A percentile compares a stretch with the other conserved stretches of the same genome.
phyloP scores from a whole-genome alignment of 306 rosid species.

The Hylodesmum podocarpum region DNA sequence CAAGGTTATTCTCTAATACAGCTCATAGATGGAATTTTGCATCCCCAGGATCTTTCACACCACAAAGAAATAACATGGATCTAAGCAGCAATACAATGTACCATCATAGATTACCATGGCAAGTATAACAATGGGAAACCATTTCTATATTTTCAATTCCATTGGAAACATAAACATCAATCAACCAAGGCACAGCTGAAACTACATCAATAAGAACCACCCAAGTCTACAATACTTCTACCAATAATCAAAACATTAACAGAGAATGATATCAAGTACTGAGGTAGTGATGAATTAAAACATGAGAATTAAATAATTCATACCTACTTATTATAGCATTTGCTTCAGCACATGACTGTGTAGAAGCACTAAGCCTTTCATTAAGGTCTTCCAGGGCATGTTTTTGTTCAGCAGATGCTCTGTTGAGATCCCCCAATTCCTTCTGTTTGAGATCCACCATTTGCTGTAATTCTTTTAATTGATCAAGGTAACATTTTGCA shows the following conservation, averaged over 20 bases:
- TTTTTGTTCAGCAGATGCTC: constrained; percentile 68
- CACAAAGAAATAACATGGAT: background rate
- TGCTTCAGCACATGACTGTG: constrained; percentile 87
- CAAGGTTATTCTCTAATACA: background rate
- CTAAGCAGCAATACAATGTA: background rate
- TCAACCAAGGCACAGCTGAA: constrained; percentile 3
- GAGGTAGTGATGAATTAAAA: constrained; percentile 6
- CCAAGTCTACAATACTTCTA: constrained; percentile 16
- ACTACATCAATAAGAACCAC: constrained; percentile 5
- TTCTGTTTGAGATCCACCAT: constrained; percentile 65
- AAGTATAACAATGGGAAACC: background rate
- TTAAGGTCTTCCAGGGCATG: constrained; percentile 77
- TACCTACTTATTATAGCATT: constrained; percentile 82
- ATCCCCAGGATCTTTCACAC: constrained; percentile 7
- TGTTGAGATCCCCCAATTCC: constrained; percentile 64
- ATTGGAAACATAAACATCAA: background rate
- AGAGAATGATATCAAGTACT: background rate
- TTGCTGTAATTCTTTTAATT: constrained; percentile 58
- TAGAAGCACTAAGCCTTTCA: constrained; percentile 77
- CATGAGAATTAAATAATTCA: constrained; percentile 21
- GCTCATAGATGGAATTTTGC: background rate
- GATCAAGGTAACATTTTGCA: constrained; percentile 62
- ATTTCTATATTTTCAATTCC: background rate
- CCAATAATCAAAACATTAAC: constrained; percentile 14
- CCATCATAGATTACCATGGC: background rate